Evolutionary conservation across 164 flowering plant species (phyloP).

Genomic region (Vitis rupestris): DNA sequence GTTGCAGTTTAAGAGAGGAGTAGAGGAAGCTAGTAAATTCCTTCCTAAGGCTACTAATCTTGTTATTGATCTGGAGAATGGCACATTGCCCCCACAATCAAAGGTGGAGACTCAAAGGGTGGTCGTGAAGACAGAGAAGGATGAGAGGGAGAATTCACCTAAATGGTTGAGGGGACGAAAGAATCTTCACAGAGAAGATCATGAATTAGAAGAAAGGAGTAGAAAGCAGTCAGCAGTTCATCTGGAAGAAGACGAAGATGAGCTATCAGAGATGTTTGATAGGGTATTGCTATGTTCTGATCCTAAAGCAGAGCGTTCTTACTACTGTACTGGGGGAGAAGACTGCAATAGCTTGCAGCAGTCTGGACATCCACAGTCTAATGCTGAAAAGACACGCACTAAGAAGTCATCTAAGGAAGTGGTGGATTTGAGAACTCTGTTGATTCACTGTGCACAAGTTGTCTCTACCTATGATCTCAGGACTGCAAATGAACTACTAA

Average conservation of each 20-base stretch:
- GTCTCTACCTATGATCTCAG: constrained; percentile 30
- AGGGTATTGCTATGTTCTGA: constrained; percentile 21
- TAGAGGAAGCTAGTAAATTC: constrained; percentile 56
- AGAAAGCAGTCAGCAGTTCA: constrained; percentile 41
- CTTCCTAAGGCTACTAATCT: constrained; percentile 33
- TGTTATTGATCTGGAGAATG: constrained; percentile 28
- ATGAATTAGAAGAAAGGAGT: constrained; percentile 36
- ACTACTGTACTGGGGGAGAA: background rate
- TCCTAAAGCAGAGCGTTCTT: too few relatives aligned
- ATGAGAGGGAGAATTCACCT: constrained; percentile 18
- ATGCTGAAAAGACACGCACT: background rate
- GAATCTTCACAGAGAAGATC: constrained; percentile 39
- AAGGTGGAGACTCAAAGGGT: constrained; percentile 10
- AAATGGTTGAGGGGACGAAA: constrained; percentile 35
- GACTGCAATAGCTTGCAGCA: background rate
- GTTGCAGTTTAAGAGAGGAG: constrained; percentile 36
- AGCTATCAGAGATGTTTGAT: constrained; percentile 26
- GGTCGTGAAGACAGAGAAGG: constrained; percentile 21
- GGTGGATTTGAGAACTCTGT: constrained; percentile 20
- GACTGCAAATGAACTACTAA: constrained; percentile 33
- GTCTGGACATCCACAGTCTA: background rate
- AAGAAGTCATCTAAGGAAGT: constrained; percentile 1
- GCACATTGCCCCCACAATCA: constrained; percentile 8
- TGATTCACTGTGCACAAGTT: constrained; percentile 41
- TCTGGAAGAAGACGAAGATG: constrained; percentile 23